Base-by-base conservation (phyloP, 495 filamentous ascomycete species). In the Lophiostoma macrostomum region DNA sequence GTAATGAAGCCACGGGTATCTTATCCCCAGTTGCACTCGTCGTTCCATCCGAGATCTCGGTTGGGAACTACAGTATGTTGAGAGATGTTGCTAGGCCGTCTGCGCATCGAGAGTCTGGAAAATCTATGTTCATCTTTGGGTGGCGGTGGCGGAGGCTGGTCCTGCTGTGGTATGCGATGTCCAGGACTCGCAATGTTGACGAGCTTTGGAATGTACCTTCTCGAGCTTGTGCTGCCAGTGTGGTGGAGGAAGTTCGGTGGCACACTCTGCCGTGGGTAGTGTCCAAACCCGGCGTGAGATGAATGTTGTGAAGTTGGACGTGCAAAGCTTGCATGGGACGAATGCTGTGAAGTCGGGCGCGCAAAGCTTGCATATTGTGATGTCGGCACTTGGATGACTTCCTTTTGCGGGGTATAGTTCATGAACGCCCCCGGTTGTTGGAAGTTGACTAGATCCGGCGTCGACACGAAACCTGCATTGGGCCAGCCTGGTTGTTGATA, bases 111-210 rank as follows among this genome's bases (percentile, higher is more conserved):
- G 11, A 51, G 53, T 20, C 37, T 19, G 5, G 56, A 53, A 23
- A 60, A 60, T 19, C 56, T 44, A 23, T 53, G 49, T 4, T 54
- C 50, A 22, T 60, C 56, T 43, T 60, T 60, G 6, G 56, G 56
- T 18, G 56, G 56, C 8, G 56, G 56, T 16, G 56, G 56, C 4
- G 56, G 56, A 19, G 49, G 45, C 22, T 60, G 42, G 16, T 60
- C 56, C 30, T 42, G 36, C 20, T 34, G 45, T 5, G 36, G 10
- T 2, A 24, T 22, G 28, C 43, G 35, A 29, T 56, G 53, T 19
- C 42, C 43, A 1, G 50, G 29, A 43, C 49, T 30, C 10, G 49
- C 28, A 4, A 60, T 60, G 28, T 60, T 49, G 44, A 60, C 35
- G 36, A 60, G 44, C 44, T 60, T 60, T 14, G 56, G 56, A 7